phyloP scores from a whole-genome alignment of 352 stramenopile genomes.

The Aphanomyces cochlioides region DNA sequence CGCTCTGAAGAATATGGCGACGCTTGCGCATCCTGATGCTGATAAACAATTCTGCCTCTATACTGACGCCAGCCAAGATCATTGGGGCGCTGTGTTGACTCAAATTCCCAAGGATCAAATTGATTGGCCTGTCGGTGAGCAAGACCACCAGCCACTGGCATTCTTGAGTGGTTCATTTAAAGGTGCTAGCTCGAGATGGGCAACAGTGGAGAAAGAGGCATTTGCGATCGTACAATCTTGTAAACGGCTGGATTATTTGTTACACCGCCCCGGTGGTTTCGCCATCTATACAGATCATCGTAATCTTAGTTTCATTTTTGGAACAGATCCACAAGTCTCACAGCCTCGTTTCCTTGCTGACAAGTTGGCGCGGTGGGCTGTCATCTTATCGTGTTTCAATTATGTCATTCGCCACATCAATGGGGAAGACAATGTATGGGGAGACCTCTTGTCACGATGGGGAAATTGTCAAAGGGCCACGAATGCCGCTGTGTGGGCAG shows the following conservation, averaged over 20 bases:
- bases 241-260: conserved; percentile 34
- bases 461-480: not conserved
- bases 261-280: conserved; percentile 30
- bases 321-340: not conserved
- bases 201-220: conserved; percentile 36
- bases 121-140: conserved; percentile 14
- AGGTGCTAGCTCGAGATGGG: conserved; percentile 23
- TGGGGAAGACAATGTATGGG: conserved; percentile 37
- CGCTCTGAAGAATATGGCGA: too few species aligned
- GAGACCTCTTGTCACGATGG: conserved; percentile 36
- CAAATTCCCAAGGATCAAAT: conserved; percentile 20
- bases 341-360: conserved; percentile 32
- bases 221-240: conserved; percentile 36
- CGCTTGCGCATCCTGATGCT: too few species aligned
- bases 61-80: conserved; percentile 30
- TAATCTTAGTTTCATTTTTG: conserved; percentile 36
- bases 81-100: conserved; percentile 30
- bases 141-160: conserved; percentile 33
- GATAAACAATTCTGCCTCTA: conserved; percentile 30
- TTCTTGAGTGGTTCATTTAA: conserved; percentile 34
- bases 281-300: conserved; percentile 34
- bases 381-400: conserved; percentile 30
- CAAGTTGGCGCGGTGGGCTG: conserved; percentile 37
- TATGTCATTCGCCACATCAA: conserved; percentile 37
- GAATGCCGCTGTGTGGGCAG: not conserved